phyloP scores from a whole-genome alignment of 1,284 basidiomycete species.

The Mrakiaceae sp. region DNA sequence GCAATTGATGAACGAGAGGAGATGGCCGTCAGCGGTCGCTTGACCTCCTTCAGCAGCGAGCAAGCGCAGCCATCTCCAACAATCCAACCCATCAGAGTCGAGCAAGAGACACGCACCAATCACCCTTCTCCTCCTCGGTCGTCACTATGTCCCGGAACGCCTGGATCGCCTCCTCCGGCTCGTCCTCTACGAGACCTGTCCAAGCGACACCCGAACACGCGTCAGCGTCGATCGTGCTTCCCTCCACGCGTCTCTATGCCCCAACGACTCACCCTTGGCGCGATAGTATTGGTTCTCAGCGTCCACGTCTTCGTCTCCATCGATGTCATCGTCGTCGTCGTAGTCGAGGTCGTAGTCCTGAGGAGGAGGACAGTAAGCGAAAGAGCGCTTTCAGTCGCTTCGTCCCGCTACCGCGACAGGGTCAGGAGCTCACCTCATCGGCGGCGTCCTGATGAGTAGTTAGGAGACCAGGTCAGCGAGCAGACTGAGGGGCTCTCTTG shows the following conservation, averaged over 20 bases:
- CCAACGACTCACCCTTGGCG: conserved; percentile 64
- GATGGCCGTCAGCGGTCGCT: background rate
- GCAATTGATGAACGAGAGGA: conserved; percentile 14
- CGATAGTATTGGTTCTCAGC: conserved; percentile 98
- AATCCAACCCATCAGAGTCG: no score
- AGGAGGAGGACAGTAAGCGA: background rate
- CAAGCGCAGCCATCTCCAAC: no score
- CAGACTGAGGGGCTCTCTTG: background rate
- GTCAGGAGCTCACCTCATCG: conserved; percentile 29
- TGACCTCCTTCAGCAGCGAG: no score
- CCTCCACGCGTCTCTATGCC: background rate
- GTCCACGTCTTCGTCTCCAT: conserved; percentile 59
- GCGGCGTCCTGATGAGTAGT: conserved; percentile 28
- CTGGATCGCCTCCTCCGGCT: conserved; percentile 74
- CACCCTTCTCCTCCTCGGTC: conserved; percentile 78
- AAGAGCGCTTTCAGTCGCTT: background rate
- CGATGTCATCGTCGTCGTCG: conserved; percentile 67
- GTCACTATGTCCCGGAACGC: conserved; percentile 80
- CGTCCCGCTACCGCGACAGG: background rate
- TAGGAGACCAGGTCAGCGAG: background rate
- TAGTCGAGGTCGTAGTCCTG: conserved; percentile 97
- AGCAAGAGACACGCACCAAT: conserved; percentile 52
- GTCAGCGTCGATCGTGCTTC: background rate
- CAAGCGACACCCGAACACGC: background rate
- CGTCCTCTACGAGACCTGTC: conserved; percentile 80